Base-by-base conservation (phyloP, 2,329 filamentous ascomycete species). In the Plenodomus tracheiphilus region DNA sequence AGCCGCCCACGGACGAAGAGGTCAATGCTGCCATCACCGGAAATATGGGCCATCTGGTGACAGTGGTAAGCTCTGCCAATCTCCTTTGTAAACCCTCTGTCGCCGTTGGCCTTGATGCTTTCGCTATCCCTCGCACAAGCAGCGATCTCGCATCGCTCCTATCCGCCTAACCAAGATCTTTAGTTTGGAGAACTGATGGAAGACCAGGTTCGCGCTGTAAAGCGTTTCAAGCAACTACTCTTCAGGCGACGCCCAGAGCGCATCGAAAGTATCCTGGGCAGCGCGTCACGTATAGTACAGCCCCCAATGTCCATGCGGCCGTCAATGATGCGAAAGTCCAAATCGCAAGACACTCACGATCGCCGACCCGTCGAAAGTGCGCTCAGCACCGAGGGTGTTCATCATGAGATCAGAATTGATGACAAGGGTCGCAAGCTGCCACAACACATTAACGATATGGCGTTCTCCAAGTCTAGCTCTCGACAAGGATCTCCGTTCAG, bases 11-110 rank as follows among this genome's bases (percentile, higher is more conserved):
- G 48, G 89, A 94, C 60, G 85, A 92, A 47, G 94, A 99, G 74
- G 83, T 97, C 66, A 91, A 91, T 62, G 85, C 88, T 56, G 94
- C 94, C 13, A 95, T 97, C 56, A 97, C 94, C 2, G 84, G 84
- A 19, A 95, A 91, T 65, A 91, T 97, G 82, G 86, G 86, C 50
- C 87, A 94, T 66, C 79, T 97, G 2, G 79, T 97, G 48, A 89
- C 86, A 43, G 89, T 97, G 58, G 88, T 91, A 79, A 51, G 73
- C 69, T 34, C 28, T 42, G 15, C 45, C 39, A 16, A 13, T 22
- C 55, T 32, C 19, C 19, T 39, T n/a, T n/a, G n/a, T n/a, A n/a
- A n/a, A n/a, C n/a, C n/a, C n/a, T n/a, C n/a, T n/a, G n/a, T n/a
- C n/a, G n/a, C n/a, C n/a, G n/a, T n/a, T n/a, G n/a, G n/a, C n/a